Evolutionary conservation across 805 yeast species (phyloP).

Genomic region (Tetrapisispora fleetii): DNA sequence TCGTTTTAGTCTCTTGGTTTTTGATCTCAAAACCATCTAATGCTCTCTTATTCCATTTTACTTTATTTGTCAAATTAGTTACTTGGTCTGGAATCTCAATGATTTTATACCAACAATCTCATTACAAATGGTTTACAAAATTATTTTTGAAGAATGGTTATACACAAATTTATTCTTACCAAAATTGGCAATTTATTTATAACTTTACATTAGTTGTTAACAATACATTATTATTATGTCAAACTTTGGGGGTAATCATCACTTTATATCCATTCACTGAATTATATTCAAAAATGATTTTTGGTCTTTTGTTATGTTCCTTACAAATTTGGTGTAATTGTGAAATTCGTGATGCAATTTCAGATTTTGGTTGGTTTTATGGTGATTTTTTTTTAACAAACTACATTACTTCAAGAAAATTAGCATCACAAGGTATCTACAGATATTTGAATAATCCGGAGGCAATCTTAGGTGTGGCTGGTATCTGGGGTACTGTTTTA

Average conservation of each 20-base stretch:
- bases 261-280: constrained; percentile 13
- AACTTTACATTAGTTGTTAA: constrained; percentile 43
- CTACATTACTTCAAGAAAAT: constrained; percentile 36
- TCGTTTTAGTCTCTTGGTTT: constrained; percentile 33
- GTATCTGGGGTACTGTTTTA: constrained; percentile 63
- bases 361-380: constrained; percentile 83
- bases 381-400: constrained; percentile 72
- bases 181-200: constrained; percentile 65
- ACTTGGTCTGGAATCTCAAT: constrained; percentile 43
- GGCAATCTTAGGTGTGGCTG: constrained; percentile 66
- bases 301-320: constrained; percentile 45
- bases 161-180: constrained; percentile 54
- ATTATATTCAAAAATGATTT: constrained; percentile 35
- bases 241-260: constrained; percentile 29
- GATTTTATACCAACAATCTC: constrained; percentile 50
- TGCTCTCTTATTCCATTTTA: constrained; percentile 29
- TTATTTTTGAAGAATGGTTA: constrained; percentile 54
- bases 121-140: constrained; percentile 52
- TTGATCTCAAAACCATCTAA: constrained; percentile 21
- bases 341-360: constrained; percentile 61
- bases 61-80: constrained; percentile 39
- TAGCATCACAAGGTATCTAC: constrained; percentile 73
- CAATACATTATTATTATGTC: constrained; percentile 41
- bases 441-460: constrained; percentile 78
- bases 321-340: constrained; percentile 62